Evolutionary conservation across 441 rosid genomes (phyloP).

Genomic region (Erodium texanum): DNA sequence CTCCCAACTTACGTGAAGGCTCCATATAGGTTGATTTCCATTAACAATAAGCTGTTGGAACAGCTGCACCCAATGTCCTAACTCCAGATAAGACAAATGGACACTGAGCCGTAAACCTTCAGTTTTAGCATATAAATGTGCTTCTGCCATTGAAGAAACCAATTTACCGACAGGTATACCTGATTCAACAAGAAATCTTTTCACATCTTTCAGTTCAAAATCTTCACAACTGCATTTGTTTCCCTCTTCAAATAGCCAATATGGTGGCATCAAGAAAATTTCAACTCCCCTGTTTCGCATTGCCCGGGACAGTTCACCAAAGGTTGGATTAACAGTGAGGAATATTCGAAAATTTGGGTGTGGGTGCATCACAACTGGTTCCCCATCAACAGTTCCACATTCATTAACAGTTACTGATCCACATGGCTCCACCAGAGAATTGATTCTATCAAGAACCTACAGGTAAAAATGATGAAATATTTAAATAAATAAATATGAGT

Average conservation of each 20-base stretch:
- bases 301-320: constrained; percentile 91
- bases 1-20: constrained; percentile 82
- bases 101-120: constrained; percentile 44
- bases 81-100: constrained; percentile 72
- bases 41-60: constrained; percentile 67
- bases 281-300: constrained; percentile 99
- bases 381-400: constrained; percentile 79
- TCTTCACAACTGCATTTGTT: constrained; percentile 35
- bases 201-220: constrained; percentile 48
- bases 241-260: constrained; percentile 57
- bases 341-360: constrained; percentile 86
- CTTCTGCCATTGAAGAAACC: constrained; percentile 78
- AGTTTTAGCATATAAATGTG: constrained; percentile 62
- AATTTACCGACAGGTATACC: constrained; percentile 59
- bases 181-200: constrained; percentile 60
- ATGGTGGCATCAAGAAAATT: constrained; percentile 85
- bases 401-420: constrained; percentile 89
- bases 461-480: too few relatives aligned
- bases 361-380: constrained; percentile 65
- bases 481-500: background rate
- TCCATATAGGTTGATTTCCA: constrained; percentile 76
- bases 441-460: too few relatives aligned
- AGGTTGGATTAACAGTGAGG: constrained; percentile 79
- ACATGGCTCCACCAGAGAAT: constrained; percentile 85
- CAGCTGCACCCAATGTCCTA: constrained; percentile 73